A percentile compares a stretch with the other conserved stretches of the same genome.
Evolutionary conservation across 2,329 filamentous ascomycete species (phyloP).

Genomic region (Rutstroemia sp.): DNA sequence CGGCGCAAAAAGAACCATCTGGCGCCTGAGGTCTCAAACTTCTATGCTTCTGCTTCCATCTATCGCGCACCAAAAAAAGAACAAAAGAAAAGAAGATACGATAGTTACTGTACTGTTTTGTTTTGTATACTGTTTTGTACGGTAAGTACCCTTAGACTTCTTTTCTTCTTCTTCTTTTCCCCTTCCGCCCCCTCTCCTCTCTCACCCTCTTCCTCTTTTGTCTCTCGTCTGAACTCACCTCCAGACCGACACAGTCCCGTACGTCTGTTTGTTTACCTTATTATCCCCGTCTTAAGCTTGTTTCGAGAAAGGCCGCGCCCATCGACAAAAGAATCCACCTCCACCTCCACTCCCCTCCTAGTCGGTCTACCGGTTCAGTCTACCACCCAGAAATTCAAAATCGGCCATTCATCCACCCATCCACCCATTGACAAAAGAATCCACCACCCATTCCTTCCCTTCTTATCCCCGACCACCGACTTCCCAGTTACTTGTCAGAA

Average conservation of each 20-base stretch:
- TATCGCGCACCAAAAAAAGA: not conserved
- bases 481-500: not conserved
- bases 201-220: not conserved
- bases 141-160: no score
- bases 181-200: not conserved
- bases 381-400: no score
- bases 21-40: not conserved
- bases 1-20: no score
- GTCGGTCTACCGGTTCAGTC: no score
- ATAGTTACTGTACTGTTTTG: not conserved
- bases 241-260: no score
- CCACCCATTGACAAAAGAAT: not conserved
- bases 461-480: not conserved
- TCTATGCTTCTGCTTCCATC: not conserved
- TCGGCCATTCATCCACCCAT: no score
- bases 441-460: conserved; percentile 3
- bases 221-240: not conserved
- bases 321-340: no score
- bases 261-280: not conserved
- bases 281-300: no score
- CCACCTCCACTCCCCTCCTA: no score
- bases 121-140: not conserved
- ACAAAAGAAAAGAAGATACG: not conserved
- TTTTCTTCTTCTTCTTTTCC: no score
- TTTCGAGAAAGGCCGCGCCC: no score